Evolutionary conservation across 2,329 filamentous ascomycete genomes (phyloP), one percentile per base, ranked within the genome.

Genomic region (Thelonectria blattea): DNA sequence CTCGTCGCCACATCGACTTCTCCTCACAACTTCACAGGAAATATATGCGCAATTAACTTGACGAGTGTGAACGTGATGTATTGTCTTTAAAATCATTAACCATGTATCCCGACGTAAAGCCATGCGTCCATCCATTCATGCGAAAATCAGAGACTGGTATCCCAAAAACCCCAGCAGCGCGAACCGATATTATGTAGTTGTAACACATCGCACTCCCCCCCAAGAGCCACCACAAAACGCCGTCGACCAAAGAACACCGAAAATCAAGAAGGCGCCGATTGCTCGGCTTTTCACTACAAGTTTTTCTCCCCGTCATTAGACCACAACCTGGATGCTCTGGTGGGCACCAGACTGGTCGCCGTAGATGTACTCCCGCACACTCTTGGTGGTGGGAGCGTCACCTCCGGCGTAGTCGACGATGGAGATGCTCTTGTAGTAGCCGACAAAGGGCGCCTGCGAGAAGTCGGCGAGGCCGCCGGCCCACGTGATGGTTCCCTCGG

Each of bases 401-500:
- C 76, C 76, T 37, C 78, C 77, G 58, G 76, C 74, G 65, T 81
- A 81, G 65, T 83, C 80, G 48, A 73, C 68, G 57, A 83, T 75
- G 32, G 70, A 76, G 57, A 82, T 69, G 54, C 74, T 76, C 77
- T 81, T 77, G 74, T 81, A 80, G 71, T 76, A 77, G 56, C 77
- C 79, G 3, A 69, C 69, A 72, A 80, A 80, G 6, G 80, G 79
- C 41, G 72, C 79, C 63, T 79, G 59, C 48, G 64, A 69, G 70
- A 79, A 82, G 66, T 81, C 76, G 64, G 80, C 76, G 58, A 72
- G 65, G 62, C 89, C 90, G 65, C 88, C 89, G 42, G 87, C 85
- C 87, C 87, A 89, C 56, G 81, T 61, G 61, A 93, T 88, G 30
- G 92, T 95, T 58, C 92, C 92, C 55, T 84, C 74, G 15, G 85